phyloP scores from a whole-genome alignment of 2,329 filamentous ascomycete genomes.

The Penicillium sp. region DNA sequence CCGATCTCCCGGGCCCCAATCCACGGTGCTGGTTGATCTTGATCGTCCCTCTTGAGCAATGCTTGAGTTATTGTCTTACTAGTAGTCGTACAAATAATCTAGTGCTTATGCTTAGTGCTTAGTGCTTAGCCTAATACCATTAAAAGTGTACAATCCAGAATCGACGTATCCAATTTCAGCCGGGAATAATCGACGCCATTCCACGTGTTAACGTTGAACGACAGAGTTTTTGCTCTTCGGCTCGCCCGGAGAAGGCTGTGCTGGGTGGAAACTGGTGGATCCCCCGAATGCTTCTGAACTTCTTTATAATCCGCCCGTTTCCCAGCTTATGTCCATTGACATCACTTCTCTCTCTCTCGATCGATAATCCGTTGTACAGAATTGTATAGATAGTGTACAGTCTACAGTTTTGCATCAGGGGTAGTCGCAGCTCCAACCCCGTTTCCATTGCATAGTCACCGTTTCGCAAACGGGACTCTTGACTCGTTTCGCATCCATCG shows the following conservation, averaged over 20 bases:
- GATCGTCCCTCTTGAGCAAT: not conserved
- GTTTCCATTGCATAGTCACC: slow-evolving; percentile 1
- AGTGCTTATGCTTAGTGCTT: slow-evolving; percentile 1
- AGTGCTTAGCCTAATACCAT: slow-evolving; percentile 2
- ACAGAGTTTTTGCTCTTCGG: slow-evolving; percentile 26
- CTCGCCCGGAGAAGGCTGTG: slow-evolving; percentile 34
- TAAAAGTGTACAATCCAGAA: not conserved
- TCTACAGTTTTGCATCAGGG: not conserved
- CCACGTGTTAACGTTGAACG: slow-evolving; percentile 7
- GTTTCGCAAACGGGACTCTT: not conserved
- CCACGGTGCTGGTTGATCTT: slow-evolving; percentile 14
- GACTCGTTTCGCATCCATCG: not conserved
- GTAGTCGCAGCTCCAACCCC: not conserved
- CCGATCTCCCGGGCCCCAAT: slow-evolving; percentile 23
- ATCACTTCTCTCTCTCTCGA: not conserved
- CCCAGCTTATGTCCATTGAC: not conserved
- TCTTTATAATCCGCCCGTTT: not conserved
- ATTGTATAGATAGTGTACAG: slow-evolving; percentile 1
- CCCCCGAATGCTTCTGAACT: slow-evolving; percentile 22
- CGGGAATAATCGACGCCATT: not conserved
- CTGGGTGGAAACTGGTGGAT: slow-evolving; percentile 25
- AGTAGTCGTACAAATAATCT: not conserved
- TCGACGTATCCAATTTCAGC: not conserved
- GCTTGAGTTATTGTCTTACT: not conserved
- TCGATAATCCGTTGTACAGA: slow-evolving; percentile 3